Evolutionary conservation across 805 yeast species (phyloP).

Genomic region (Wickerhamomyces xylosicus): DNA sequence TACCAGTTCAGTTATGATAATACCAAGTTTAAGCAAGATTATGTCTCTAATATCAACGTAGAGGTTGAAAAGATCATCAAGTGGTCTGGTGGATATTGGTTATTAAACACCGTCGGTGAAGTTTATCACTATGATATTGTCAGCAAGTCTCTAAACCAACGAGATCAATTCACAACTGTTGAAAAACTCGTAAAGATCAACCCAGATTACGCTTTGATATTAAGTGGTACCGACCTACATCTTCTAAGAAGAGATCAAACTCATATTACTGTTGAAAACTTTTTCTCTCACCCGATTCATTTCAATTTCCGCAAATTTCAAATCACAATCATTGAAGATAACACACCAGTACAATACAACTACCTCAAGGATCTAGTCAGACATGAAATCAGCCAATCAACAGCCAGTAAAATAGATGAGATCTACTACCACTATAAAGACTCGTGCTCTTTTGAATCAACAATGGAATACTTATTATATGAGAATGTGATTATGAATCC

Average conservation of each 20-base stretch:
- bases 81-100: neutral
- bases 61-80: neutral
- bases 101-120: neutral
- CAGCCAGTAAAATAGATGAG: neutral
- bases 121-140: neutral
- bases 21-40: neutral
- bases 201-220: neutral
- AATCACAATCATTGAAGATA: slow-evolving; percentile 13
- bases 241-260: neutral
- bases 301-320: slow-evolving; percentile 36
- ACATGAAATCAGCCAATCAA: neutral
- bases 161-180: neutral
- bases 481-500: neutral
- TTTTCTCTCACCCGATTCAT: slow-evolving; percentile 29
- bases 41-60: too few relatives aligned
- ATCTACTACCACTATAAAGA: neutral
- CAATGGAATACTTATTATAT: neutral
- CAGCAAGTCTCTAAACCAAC: neutral
- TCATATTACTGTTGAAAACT: neutral
- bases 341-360: slow-evolving; percentile 1
- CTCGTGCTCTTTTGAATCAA: neutral
- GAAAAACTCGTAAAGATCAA: neutral
- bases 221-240: neutral
- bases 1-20: neutral
- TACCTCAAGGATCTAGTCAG: neutral